Evolutionary conservation across 2,329 filamentous ascomycete species (phyloP), one percentile per base, ranked within the genome.

Genomic region (Alternaria metachromatica): DNA sequence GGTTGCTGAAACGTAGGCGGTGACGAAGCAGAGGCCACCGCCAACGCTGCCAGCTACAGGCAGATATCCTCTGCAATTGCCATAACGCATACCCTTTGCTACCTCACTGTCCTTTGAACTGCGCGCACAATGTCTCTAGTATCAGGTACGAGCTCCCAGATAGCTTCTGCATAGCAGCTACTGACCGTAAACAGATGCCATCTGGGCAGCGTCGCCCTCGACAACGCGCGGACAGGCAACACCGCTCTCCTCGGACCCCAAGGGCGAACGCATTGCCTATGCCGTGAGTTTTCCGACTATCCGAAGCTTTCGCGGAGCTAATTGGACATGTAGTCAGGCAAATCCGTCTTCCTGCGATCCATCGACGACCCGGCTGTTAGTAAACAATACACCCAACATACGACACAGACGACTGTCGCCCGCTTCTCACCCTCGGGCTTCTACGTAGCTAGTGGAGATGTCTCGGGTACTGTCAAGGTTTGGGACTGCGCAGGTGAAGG

Each of bases 401-500:
- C 93, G 50, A 87, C 92, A 49, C 87, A 90, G 66, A 97, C 96
- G 2, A 97, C 94, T 4, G 93, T 98, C 66, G 96, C 96, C 49
- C 92, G 94, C 59, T 98, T 99, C 84, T 89, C 95, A 3, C 96
- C 96, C 6, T 97, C 92, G 50, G 94, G 95, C 66, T 98, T 94
- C 86, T 98, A 97, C 79, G 87, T 98, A 64, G 96, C 96, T 43
- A 96, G 92, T 70, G 96, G 95, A 72, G 96, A 99, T 82, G 88
- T 89, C 12, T 89, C 91, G 1, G 96, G 96, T 55, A 87, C 88
- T 48, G 93, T 99, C 45, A 89, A 92, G 68, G 92, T 99, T 5
- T 99, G 96, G 96, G 95, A 98, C 80, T 88, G 87, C 68, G 89
- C 92, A 12, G 90, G 95, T 59, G 92, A 93, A 71, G 94, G 94